Evolutionary conservation across 805 yeast species (phyloP).

Genomic region (Schizosaccharomyces lindneri): DNA sequence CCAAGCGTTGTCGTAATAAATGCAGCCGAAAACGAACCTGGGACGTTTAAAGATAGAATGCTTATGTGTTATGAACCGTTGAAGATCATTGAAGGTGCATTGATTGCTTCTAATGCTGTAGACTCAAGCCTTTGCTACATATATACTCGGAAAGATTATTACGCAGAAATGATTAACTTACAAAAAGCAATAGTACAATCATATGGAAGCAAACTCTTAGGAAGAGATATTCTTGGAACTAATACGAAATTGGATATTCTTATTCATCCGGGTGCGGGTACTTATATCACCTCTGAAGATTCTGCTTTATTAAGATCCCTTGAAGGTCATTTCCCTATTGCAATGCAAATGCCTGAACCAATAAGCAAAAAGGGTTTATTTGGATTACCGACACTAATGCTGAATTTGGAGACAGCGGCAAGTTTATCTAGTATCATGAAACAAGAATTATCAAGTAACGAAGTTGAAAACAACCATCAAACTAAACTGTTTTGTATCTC

Average conservation of each 20-base stretch:
- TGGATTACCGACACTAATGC: constrained; percentile 77
- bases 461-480: constrained; percentile 66
- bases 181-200: constrained; percentile 76
- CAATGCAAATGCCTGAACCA: constrained; percentile 82
- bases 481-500: constrained; percentile 67
- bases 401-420: constrained; percentile 76
- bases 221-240: constrained; percentile 68
- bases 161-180: constrained; percentile 48
- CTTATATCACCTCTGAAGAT: constrained; percentile 81
- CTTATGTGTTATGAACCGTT: constrained; percentile 81
- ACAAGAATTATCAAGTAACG: constrained; percentile 62
- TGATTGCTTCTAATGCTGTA: constrained; percentile 75
- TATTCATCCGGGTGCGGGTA: constrained; percentile 84
- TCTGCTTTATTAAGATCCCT: constrained; percentile 70
- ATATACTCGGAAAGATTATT: constrained; percentile 76
- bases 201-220: constrained; percentile 52
- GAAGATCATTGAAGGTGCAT: constrained; percentile 76
- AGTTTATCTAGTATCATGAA: constrained; percentile 76
- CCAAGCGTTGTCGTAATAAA: constrained; percentile 37
- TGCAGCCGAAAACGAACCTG: constrained; percentile 91
- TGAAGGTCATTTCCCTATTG: constrained; percentile 85
- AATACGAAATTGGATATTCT: constrained; percentile 66
- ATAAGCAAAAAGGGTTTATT: constrained; percentile 84
- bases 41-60: constrained; percentile 81
- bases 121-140: constrained; percentile 83